A percentile compares a stretch with the other conserved stretches of the same genome.
phyloP scores from a whole-genome alignment of 495 filamentous ascomycete genomes.

The Lophiotrema nucula region DNA sequence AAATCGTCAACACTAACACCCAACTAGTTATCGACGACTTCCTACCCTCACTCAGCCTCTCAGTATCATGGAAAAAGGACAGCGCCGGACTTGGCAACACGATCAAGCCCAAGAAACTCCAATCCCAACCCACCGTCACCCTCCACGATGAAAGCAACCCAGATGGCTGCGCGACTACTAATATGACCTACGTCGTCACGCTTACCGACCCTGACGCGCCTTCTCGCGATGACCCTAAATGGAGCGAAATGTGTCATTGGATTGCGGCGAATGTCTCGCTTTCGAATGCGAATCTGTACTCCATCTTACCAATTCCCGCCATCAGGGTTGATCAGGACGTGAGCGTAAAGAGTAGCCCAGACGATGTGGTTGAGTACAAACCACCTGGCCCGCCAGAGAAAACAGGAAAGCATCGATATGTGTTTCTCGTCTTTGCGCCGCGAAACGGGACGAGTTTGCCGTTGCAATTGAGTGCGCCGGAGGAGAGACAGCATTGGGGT shows the following conservation, averaged over 20 bases:
- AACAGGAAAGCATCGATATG: slow-evolving; percentile 69
- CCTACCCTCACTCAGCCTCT: slow-evolving; percentile 52
- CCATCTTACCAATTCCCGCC: slow-evolving; percentile 26
- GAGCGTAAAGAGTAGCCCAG: slow-evolving; percentile 16
- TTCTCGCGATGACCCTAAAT: slow-evolving; percentile 61
- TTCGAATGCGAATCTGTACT: neutral
- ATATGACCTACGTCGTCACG: slow-evolving; percentile 46
- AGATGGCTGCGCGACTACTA: slow-evolving; percentile 13
- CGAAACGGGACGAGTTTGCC: slow-evolving; percentile 42
- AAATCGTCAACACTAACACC: slow-evolving; percentile 19
- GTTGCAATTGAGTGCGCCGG: slow-evolving; percentile 52
- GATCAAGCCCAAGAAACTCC: slow-evolving; percentile 51
- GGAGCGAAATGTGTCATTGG: slow-evolving; percentile 74
- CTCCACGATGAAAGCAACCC: slow-evolving; percentile 34
- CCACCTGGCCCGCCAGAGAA: slow-evolving; percentile 61
- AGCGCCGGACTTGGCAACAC: slow-evolving; percentile 58
- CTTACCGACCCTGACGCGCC: slow-evolving; percentile 73
- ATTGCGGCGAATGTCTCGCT: slow-evolving; percentile 50
- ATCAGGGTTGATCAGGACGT: neutral
- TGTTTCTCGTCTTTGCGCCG: slow-evolving; percentile 57
- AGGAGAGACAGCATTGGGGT: slow-evolving; percentile 63
- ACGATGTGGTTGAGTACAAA: slow-evolving; percentile 57
- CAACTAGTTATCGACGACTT: slow-evolving; percentile 63
- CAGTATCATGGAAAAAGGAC: slow-evolving; percentile 50
- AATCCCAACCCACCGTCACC: slow-evolving; percentile 51